Percentiles rank a stretch among this genome's conserved stretches.
Conservation (phyloP, 1,284 basidiomycete genomes). For the Pyrrhoderma noxium region DNA sequence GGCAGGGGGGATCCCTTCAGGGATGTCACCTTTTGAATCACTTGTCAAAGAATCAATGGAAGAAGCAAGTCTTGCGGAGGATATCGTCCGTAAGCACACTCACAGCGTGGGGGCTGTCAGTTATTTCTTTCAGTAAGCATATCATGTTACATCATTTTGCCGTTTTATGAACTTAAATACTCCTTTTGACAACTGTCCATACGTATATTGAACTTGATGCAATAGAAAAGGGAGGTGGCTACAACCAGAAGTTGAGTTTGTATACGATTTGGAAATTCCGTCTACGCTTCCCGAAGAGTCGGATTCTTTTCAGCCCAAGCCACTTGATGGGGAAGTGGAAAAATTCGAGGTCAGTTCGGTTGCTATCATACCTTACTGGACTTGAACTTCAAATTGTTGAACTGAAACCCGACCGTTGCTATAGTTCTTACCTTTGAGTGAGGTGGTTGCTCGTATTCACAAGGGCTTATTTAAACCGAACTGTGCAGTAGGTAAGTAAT, state of each 20-base stretch:
- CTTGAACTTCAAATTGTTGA: neutral
- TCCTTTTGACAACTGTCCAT: constrained; percentile 5
- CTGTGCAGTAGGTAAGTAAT: constrained; percentile 59
- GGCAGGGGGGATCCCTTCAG: constrained; percentile 73
- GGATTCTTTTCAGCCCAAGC: constrained; percentile 53
- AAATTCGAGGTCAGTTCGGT: constrained; percentile 61
- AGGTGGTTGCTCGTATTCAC: constrained; percentile 50
- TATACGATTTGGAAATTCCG: constrained; percentile 74
- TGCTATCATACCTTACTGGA: neutral
- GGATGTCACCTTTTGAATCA: constrained; percentile 66
- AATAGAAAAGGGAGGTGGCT: constrained; percentile 62
- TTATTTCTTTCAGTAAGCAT: constrained; percentile 64
- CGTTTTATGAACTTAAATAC: constrained; percentile 1
- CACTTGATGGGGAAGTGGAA: constrained; percentile 90
- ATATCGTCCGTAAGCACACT: constrained; percentile 51
- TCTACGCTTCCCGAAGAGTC: constrained; percentile 31
- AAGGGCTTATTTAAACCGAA: constrained; percentile 79
- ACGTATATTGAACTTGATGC: constrained; percentile 33
- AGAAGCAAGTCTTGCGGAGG: constrained; percentile 74
- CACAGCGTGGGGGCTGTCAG: constrained; percentile 56
- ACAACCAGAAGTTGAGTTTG: constrained; percentile 81
- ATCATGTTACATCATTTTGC: no score
- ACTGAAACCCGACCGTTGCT: no score
- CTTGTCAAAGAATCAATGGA: constrained; percentile 92
- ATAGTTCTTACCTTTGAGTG: constrained; percentile 54